Evolutionary conservation across 768 basidiomycete species (phyloP), one percentile per base, ranked within the genome.

Genomic region (Tephrocybe sp.): DNA sequence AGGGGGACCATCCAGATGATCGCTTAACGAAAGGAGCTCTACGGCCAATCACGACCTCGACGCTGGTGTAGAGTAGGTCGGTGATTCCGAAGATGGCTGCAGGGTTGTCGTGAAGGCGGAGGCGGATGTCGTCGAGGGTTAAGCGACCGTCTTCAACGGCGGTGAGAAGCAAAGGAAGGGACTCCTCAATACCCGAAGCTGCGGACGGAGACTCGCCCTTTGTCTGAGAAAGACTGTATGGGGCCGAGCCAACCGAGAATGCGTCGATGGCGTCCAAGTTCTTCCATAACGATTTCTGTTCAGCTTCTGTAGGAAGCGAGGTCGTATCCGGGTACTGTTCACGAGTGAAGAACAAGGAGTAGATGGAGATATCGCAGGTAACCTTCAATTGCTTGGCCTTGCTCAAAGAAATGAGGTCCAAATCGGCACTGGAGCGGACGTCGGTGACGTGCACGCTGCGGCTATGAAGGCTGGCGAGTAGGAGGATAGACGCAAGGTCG

Each of bases 281-380:
- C 50, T 83, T 72, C 96, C 96, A 98, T 13, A 98, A 73, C 4
- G 84, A 80, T 44, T 78, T 76, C 66, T 97, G 94, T 57, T 95
- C 91, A 46, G 83, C 81, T 2, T 68, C 62, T 0, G 87, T 76
- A 3, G 94, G 95, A 34, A 97, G 77, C 57, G 76, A 73, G 2
- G 73, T 71, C 16, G 83, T 75, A 1, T 69, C 72, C 1, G 87
- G 85, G 73, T 83, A 95, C 53, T 90, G 77, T 48, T 87, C 87
- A 39, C 72, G 76, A 2, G 80, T 82, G 73, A 92, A 95, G 81
- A 97, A 98, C 47, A 99, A 72, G 14, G 91, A 80, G 68, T 89
- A 98, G 44, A 98, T 79, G 12, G 94, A 85, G 30, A 97, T 92
- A 60, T 99, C 97, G 67, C 96, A 98, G 3, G 96, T 98, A 44